Conservation (phyloP, 768 basidiomycete species). For the Gyrodon lividus region DNA sequence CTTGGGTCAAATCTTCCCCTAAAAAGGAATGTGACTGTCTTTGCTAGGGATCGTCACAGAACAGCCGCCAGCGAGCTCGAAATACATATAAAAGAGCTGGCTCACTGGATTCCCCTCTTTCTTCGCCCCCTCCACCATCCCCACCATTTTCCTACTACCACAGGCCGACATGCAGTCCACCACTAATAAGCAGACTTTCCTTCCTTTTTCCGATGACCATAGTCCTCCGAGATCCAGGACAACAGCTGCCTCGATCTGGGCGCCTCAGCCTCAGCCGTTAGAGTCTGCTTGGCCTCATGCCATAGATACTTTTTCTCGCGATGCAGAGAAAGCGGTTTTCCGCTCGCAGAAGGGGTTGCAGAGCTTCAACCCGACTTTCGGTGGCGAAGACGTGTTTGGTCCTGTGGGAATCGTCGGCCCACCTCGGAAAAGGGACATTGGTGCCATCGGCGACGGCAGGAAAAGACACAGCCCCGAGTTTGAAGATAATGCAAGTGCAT, state of each 20-base stretch:
- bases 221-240: slow-evolving; percentile 43
- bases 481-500: slow-evolving; percentile 43
- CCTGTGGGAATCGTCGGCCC: slow-evolving; percentile 39
- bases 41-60: slow-evolving; percentile 32
- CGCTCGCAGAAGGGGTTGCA: slow-evolving; percentile 28
- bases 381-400: slow-evolving; percentile 67
- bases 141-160: slow-evolving; percentile 18
- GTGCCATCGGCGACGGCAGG: slow-evolving; percentile 79
- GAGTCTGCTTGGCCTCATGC: slow-evolving; percentile 68
- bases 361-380: slow-evolving; percentile 21
- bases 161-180: slow-evolving; percentile 28
- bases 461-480: slow-evolving; percentile 59
- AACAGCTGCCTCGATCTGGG: slow-evolving; percentile 69
- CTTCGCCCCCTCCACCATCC: slow-evolving; percentile 41
- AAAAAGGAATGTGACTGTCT: slow-evolving; percentile 33
- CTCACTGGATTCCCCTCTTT: slow-evolving; percentile 36
- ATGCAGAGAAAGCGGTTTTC: slow-evolving; percentile 42
- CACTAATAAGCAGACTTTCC: slow-evolving; percentile 25
- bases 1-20: slow-evolving; percentile 29
- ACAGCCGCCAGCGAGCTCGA: slow-evolving; percentile 20
- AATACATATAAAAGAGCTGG: slow-evolving; percentile 35
- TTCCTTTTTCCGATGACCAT: slow-evolving; percentile 38
- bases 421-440: slow-evolving; percentile 50
- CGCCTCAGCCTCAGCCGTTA: slow-evolving; percentile 71
- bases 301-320: slow-evolving; percentile 59